phyloP scores from a whole-genome alignment of 1,284 basidiomycete species.

The Austropuccinia psidii region DNA sequence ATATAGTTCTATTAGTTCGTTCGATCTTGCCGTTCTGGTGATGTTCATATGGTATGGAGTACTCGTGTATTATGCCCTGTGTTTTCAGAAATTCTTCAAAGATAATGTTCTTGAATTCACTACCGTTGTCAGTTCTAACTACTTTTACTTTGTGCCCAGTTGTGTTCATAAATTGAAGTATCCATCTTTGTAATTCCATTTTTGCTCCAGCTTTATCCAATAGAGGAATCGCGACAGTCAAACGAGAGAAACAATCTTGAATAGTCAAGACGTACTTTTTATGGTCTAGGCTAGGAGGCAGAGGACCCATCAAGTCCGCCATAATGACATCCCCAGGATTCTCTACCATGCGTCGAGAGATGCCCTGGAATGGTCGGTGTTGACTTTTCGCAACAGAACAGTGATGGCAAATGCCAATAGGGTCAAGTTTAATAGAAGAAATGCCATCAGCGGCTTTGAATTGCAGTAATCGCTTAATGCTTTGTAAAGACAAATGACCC shows the following conservation, averaged over 20 bases:
- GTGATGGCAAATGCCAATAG: background rate
- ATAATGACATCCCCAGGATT: background rate
- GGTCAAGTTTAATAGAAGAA: background rate
- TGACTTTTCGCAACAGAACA: background rate
- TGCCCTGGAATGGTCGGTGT: background rate
- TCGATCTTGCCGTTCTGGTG: slow-evolving; percentile 11
- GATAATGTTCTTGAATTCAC: background rate
- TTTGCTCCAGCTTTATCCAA: background rate
- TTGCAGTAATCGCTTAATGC: background rate
- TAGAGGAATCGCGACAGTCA: background rate
- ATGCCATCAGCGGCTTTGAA: background rate
- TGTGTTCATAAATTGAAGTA: background rate
- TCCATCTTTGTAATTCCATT: background rate
- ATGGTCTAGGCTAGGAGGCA: background rate
- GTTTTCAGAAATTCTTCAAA: background rate
- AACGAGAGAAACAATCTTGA: background rate
- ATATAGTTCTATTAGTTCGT: background rate
- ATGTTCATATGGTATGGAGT: background rate
- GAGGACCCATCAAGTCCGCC: background rate
- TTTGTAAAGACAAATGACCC: background rate
- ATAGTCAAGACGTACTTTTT: background rate
- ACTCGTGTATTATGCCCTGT: background rate
- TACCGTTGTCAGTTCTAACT: background rate
- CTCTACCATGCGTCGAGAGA: background rate
- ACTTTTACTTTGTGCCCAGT: background rate